Evolutionary conservation across 2,329 filamentous ascomycete species (phyloP).

Genomic region (Onygenales sp.): DNA sequence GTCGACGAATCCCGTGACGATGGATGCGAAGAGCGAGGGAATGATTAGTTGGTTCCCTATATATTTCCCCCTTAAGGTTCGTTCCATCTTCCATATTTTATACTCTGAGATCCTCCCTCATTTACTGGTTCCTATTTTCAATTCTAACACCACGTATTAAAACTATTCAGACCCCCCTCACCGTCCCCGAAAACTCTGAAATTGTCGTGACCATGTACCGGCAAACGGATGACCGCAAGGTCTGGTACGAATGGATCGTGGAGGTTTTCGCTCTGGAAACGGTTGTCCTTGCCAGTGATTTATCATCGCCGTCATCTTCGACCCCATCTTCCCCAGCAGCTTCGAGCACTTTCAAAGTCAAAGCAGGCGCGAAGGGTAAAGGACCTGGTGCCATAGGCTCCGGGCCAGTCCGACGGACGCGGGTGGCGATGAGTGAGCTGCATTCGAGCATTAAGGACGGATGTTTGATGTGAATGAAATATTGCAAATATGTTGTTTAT

Average conservation of each 20-base stretch:
- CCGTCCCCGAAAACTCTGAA: constrained; percentile 74
- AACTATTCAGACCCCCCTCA: constrained; percentile 61
- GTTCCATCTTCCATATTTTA: constrained; percentile 17
- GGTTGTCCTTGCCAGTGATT: constrained; percentile 13
- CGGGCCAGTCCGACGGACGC: constrained; percentile 1
- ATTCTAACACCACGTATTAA: not conserved
- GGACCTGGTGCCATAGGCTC: constrained; percentile 5
- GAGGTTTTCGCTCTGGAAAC: constrained; percentile 57
- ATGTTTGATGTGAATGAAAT: constrained; percentile 34
- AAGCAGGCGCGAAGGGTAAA: constrained; percentile 10
- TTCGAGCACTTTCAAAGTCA: constrained; percentile 11
- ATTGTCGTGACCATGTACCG: constrained; percentile 92
- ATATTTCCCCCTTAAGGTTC: constrained; percentile 88
- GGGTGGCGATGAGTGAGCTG: constrained; percentile 37
- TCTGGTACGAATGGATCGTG: constrained; percentile 98
- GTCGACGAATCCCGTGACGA: constrained; percentile 84
- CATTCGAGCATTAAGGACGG: constrained; percentile 42
- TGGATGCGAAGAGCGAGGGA: constrained; percentile 84
- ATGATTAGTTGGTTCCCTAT: constrained; percentile 99
- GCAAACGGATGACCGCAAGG: constrained; percentile 86
- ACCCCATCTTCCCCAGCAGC: not conserved
- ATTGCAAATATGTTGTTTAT: not conserved
- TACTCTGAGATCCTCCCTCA: not conserved
- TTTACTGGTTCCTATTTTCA: not conserved
- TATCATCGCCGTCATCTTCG: not conserved